Evolutionary conservation across 2,329 filamentous ascomycete species (phyloP), one percentile per base, ranked within the genome.

Genomic region (Penicillium glabrum): DNA sequence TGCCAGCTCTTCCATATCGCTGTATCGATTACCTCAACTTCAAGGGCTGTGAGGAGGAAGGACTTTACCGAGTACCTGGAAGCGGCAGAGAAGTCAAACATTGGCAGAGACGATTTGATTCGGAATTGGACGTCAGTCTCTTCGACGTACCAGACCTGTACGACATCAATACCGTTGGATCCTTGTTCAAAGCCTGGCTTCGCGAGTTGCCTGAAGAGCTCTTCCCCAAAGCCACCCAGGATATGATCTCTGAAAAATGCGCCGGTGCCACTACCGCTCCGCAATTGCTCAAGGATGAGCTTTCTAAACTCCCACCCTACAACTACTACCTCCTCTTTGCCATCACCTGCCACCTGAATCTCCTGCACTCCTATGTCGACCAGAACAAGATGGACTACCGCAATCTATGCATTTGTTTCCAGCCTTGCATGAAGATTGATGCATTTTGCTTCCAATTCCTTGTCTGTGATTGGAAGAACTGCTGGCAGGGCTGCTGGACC

Each of bases 331-430:
- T 98, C 14, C 86, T 98, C 6, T 98, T 98, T 72, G 93, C 93
- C 67, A 96, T 97, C 66, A 98, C 93, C 33, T 97, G 93, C 75
- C 93, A 98, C 69, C 86, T 98, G 48, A 96, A 92, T 67, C 83
- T 97, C 26, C 83, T 98, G 10, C 87, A 96, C 65, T 92, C 91
- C 1, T 93, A 96, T 73, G 89, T 92, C 24, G 91, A 96, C 62
- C 93, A 93, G 80, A 98, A 97, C 83, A 96, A 96, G 79, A 98
- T 98, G 93, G 91, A 96, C 71, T 96, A 93, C 72, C 87, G 91
- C 70, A 97, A 97, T 64, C 80, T 98, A 24, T 96, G 92, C 77
- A 96, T 97, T 66, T 98, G 93, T 78, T 97, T 97, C 75, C 92
- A 96, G 75, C 93, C 93, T 3, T 96, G 92, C 75, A 91, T 98